phyloP scores from a whole-genome alignment of 164 flowering plant species.

The Santalum album region DNA sequence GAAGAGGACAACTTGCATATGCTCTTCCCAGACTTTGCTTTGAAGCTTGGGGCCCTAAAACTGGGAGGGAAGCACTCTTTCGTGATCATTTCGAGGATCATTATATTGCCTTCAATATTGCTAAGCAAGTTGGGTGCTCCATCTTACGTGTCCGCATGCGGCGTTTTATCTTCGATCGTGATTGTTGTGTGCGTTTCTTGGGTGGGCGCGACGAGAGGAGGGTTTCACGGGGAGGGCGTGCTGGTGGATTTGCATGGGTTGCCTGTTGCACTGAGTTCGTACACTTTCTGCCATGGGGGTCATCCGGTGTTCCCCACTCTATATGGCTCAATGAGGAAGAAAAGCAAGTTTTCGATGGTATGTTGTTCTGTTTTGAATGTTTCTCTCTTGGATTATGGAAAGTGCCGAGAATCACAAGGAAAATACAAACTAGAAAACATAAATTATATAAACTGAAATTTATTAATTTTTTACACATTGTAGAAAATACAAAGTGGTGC shows the following conservation, averaged over 20 bases:
- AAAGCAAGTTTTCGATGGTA: slow-evolving; percentile 12
- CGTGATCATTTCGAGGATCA: slow-evolving; percentile 2
- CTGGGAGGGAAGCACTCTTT: slow-evolving; percentile 9
- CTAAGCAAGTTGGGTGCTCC: not conserved
- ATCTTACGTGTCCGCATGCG: slow-evolving; percentile 14
- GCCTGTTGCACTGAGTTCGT: slow-evolving; percentile 10
- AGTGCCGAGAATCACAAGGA: too few species aligned
- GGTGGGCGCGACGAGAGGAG: slow-evolving; percentile 2
- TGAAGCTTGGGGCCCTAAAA: not conserved
- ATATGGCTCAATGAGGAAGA: slow-evolving; percentile 18
- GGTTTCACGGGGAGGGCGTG: slow-evolving; percentile 12
- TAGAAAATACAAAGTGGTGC: too few species aligned
- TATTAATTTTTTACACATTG: too few species aligned
- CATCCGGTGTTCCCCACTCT: slow-evolving; percentile 23
- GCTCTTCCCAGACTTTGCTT: slow-evolving; percentile 1
- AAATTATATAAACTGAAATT: too few species aligned
- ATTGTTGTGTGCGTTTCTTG: slow-evolving; percentile 2
- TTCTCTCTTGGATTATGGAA: too few species aligned
- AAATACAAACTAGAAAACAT: too few species aligned
- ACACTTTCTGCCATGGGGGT: slow-evolving; percentile 15
- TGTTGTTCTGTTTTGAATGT: too few species aligned
- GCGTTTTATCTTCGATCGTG: slow-evolving; percentile 8
- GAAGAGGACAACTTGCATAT: slow-evolving; percentile 18
- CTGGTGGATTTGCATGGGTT: slow-evolving; percentile 10
- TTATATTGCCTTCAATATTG: slow-evolving; percentile 12